phyloP scores from a whole-genome alignment of 768 basidiomycete genomes.

The Kwoniella pini region DNA sequence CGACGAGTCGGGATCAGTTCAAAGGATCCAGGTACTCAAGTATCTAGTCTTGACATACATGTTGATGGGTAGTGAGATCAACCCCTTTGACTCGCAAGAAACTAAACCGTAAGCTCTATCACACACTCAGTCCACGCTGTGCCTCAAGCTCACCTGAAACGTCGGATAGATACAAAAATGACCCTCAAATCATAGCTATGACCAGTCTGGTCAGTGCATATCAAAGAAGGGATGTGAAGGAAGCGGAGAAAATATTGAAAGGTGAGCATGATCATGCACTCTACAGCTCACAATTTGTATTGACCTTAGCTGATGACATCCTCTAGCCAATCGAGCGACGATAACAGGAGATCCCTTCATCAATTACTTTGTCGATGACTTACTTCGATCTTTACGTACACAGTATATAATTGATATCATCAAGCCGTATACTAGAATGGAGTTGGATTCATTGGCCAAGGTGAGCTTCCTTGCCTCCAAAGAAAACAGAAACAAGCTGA shows the following conservation, averaged over 20 bases:
- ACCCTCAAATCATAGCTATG: slow-evolving; percentile 97
- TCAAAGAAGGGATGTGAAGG: slow-evolving; percentile 91
- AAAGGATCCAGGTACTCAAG: slow-evolving; percentile 96
- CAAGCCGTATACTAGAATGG: slow-evolving; percentile 93
- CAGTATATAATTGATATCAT: slow-evolving; percentile 97
- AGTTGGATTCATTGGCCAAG: slow-evolving; percentile 88
- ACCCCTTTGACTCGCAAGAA: slow-evolving; percentile 99
- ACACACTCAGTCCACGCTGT: background rate
- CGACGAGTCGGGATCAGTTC: slow-evolving; percentile 94
- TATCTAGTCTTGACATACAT: slow-evolving; percentile 97
- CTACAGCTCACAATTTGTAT: background rate
- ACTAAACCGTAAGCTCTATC: slow-evolving; percentile 80
- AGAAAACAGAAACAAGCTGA: background rate
- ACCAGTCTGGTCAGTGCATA: slow-evolving; percentile 96
- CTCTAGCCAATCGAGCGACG: slow-evolving; percentile 81
- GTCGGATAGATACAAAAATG: slow-evolving; percentile 89
- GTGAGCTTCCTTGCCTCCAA: slow-evolving; percentile 56
- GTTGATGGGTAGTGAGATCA: slow-evolving; percentile 97
- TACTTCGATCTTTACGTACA: slow-evolving; percentile 87
- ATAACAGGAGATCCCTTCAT: slow-evolving; percentile 98
- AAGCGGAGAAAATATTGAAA: slow-evolving; percentile 92
- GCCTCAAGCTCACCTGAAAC: background rate
- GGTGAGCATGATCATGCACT: slow-evolving; percentile 58
- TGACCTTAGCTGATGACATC: background rate
- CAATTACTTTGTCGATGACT: slow-evolving; percentile 90